Evolutionary conservation across 2,329 filamentous ascomycete species (phyloP), one percentile per base, ranked within the genome.

Genomic region (Venturia oleaginea): DNA sequence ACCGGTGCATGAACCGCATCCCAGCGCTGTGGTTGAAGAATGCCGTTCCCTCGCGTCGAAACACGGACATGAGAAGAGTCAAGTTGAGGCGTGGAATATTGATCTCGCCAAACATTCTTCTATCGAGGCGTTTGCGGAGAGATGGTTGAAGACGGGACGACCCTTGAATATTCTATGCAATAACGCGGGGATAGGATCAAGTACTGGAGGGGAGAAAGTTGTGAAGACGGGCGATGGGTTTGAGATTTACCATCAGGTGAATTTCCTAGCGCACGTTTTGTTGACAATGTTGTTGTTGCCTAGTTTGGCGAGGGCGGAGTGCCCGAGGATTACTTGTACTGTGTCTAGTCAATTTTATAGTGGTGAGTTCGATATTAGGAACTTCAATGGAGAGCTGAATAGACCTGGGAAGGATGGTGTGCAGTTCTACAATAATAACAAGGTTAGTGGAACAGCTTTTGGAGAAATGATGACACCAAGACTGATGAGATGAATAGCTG

Each of bases 161-260:
- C 37, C 69, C 17, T 67, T 73, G n/a, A 70, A 73, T 65, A 66
- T 74, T 3, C 67, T 74, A 3, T 70, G 67, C 66, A 74, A 73
- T 65, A 74, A 74, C 51, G 72, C 72, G 10, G 72, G 72, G 37
- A 69, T 68, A 17, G 68, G 67, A 4, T 54, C 65, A 10, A 68
- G 61, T 51, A 68, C 66, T 2, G 66, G 63, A 27, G 63, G 65
- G 15, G 24, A 34, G 30, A 54, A 51, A 11, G 46, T 60, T 19
- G 60, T 61, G n/a, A 64, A 63, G 27, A 73, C 71, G 2, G 65
- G 66, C 38, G 72, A 74, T 65, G 72, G 72, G 17, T 72, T 74
- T 62, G 70, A 73, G 62, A 65, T 72, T 10, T 62, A 72, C 32
- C 72, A 74, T 37, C 67, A 74, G 67, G 70, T 74, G 64, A 74